phyloP scores from a whole-genome alignment of 352 stramenopile genomes.

The Phytopythium helicoides region DNA sequence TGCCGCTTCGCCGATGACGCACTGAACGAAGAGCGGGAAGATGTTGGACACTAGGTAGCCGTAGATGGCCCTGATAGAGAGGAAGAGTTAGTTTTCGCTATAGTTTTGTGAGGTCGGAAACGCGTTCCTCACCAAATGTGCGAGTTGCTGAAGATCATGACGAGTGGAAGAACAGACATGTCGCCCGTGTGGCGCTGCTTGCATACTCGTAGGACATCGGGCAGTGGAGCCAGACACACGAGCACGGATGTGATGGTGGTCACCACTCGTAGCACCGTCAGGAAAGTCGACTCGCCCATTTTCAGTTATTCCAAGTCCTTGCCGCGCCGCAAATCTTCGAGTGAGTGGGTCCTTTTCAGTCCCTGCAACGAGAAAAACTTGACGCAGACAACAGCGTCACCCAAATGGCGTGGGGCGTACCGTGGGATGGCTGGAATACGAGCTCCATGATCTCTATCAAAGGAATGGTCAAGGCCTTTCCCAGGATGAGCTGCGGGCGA shows the following conservation, averaged over 20 bases:
- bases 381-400: too few relatives aligned
- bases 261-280: slow-evolving; percentile 17
- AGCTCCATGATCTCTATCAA: too few relatives aligned
- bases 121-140: slow-evolving; percentile 6
- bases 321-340: not conserved
- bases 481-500: too few relatives aligned
- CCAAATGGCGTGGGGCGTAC: too few relatives aligned
- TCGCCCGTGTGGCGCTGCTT: not conserved
- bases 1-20: slow-evolving; percentile 16
- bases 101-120: too few relatives aligned
- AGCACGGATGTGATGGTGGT: slow-evolving; percentile 18
- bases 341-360: not conserved
- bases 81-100: too few relatives aligned
- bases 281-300: slow-evolving; percentile 9
- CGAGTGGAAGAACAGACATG: slow-evolving; percentile 6
- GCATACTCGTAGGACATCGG: slow-evolving; percentile 17
- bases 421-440: too few relatives aligned
- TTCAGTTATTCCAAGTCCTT: not conserved
- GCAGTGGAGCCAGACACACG: slow-evolving; percentile 13
- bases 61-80: slow-evolving; percentile 14
- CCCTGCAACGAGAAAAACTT: too few relatives aligned
- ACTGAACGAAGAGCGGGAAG: slow-evolving; percentile 18
- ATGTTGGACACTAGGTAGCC: slow-evolving; percentile 15
- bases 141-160: slow-evolving; percentile 10
- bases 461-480: too few relatives aligned